phyloP scores from a whole-genome alignment of 805 yeast genomes.

The Scheffersomyces stipitis region DNA sequence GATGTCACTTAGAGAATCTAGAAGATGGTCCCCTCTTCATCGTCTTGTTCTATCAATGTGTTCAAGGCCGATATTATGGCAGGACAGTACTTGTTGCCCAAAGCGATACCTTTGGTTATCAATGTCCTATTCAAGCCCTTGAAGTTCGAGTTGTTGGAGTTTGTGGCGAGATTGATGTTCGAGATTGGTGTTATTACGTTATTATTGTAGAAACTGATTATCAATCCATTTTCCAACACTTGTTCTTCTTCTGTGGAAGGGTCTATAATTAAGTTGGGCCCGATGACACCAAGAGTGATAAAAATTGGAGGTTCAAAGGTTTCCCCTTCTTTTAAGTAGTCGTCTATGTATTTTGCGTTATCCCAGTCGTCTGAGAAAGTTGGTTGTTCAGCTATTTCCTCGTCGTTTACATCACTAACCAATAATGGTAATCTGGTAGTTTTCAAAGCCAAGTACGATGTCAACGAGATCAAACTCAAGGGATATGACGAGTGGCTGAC shows the following conservation, averaged over 20 bases:
- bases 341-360: constrained; percentile 48
- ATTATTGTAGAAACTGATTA: constrained; percentile 71
- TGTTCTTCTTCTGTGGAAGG: constrained; percentile 89
- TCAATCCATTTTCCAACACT: constrained; percentile 80
- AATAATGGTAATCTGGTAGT: constrained; percentile 75
- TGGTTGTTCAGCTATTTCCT: constrained; percentile 81
- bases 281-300: constrained; percentile 75
- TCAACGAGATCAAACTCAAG: constrained; percentile 73
- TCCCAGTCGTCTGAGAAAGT: constrained; percentile 89
- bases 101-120: constrained; percentile 52
- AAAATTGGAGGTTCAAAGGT: constrained; percentile 69
- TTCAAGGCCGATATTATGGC: constrained; percentile 62
- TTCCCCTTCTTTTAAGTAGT: constrained; percentile 23
- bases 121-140: constrained; percentile 54
- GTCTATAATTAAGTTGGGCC: constrained; percentile 67
- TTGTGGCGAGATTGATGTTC: constrained; percentile 60
- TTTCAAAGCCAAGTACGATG: constrained; percentile 76
- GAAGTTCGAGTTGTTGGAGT: constrained; percentile 42
- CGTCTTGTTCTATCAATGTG: constrained; percentile 40
- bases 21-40: constrained; percentile 30
- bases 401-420: constrained; percentile 64
- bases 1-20: too few relatives aligned
- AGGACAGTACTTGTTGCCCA: constrained; percentile 62
- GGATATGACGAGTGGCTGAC: constrained; percentile 81
- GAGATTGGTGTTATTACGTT: constrained; percentile 70